Evolutionary conservation across 2,329 filamentous ascomycete species (phyloP).

Genomic region (Chaetomium globosum): DNA sequence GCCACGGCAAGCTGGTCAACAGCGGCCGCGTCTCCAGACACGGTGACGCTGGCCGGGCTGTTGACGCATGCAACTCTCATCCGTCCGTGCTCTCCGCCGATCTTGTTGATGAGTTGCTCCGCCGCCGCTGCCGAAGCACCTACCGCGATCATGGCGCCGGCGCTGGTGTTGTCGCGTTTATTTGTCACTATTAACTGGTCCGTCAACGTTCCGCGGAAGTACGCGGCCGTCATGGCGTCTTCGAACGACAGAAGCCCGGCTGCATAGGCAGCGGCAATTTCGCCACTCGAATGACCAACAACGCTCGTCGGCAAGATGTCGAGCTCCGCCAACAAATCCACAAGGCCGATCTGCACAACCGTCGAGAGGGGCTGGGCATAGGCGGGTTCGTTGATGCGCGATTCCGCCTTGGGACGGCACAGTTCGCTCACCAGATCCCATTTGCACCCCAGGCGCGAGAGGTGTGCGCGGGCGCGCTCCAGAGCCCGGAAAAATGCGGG

Average conservation of each 20-base stretch:
- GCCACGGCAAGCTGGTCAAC: background rate
- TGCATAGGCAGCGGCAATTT: slow-evolving; percentile 12
- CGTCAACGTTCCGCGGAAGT: background rate
- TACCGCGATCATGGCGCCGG: background rate
- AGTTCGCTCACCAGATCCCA: slow-evolving; percentile 11
- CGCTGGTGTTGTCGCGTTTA: background rate
- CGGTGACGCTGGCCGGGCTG: slow-evolving; percentile 4
- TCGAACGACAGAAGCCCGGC: background rate
- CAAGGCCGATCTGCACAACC: slow-evolving; percentile 45
- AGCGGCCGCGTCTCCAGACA: slow-evolving; percentile 12
- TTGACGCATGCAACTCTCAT: slow-evolving; percentile 36
- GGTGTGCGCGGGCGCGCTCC: no score
- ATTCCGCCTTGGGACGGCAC: slow-evolving; percentile 16
- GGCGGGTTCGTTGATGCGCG: slow-evolving; percentile 26
- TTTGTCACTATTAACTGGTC: background rate
- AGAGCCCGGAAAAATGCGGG: background rate
- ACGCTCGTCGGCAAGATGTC: slow-evolving; percentile 37
- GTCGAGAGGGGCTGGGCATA: slow-evolving; percentile 41
- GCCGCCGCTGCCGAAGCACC: background rate
- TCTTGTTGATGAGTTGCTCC: background rate
- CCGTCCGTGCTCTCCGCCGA: background rate
- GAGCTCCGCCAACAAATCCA: slow-evolving; percentile 40
- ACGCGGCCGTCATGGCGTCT: background rate
- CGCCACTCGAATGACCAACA: slow-evolving; percentile 34
- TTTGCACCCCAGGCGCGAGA: background rate